These are phyloP conservation scores for Linnemannia exigua DNA, from an alignment of 192 early-diverging fungal genomes.

Conservation along the genomic window DNA sequence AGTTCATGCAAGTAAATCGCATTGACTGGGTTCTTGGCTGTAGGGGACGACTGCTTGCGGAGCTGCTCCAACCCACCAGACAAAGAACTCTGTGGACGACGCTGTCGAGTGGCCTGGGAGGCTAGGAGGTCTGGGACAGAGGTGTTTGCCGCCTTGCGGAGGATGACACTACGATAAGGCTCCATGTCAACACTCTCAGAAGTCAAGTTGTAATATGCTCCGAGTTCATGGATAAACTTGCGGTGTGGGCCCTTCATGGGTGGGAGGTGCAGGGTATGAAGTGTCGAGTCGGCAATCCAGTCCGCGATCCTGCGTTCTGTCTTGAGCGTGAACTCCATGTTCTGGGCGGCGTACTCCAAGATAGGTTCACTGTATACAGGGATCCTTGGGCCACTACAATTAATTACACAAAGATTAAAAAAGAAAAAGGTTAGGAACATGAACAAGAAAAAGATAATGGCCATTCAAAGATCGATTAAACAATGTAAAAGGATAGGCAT, in stretches of 20 bases:
- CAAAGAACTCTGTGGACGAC: not conserved
- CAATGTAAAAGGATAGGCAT: not conserved
- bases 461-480: not conserved
- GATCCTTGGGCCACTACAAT: slow-evolving; percentile 2
- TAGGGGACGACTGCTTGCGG: slow-evolving; percentile 17
- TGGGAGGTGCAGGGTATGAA: slow-evolving; percentile 68
- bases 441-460: not conserved
- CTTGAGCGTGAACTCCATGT: slow-evolving; percentile 73
- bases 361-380: slow-evolving; percentile 69
- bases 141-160: slow-evolving; percentile 60
- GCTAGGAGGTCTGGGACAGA: slow-evolving; percentile 15
- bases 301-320: slow-evolving; percentile 73
- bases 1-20: slow-evolving; percentile 64
- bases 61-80: slow-evolving; percentile 32
- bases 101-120: slow-evolving; percentile 57
- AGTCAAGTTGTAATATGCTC: slow-evolving; percentile 74
- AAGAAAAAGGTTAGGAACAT: not conserved
- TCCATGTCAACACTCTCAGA: slow-evolving; percentile 83
- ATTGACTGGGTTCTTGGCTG: slow-evolving; percentile 63
- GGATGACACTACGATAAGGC: slow-evolving; percentile 74
- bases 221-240: slow-evolving; percentile 77
- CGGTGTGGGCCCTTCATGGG: slow-evolving; percentile 74
- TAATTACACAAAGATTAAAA: not conserved
- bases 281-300: slow-evolving; percentile 70
- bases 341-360: slow-evolving; percentile 71